Evolutionary conservation across 208 protist genomes (phyloP).

Genomic region (Wallacemonas collosoma): DNA sequence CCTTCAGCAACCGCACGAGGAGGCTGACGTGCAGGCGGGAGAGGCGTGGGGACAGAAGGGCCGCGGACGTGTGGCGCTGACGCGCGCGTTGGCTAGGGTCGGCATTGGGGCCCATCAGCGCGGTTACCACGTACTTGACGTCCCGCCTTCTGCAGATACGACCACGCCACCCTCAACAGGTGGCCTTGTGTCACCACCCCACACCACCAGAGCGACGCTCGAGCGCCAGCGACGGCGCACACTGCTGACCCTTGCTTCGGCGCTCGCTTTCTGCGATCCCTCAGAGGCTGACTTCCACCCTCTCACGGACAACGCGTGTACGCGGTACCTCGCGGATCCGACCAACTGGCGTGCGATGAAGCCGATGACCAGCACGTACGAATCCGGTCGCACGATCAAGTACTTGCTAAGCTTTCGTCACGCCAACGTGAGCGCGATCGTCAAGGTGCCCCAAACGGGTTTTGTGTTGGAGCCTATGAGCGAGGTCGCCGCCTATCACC

Average conservation of each 20-base stretch:
- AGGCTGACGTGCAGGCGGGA: not conserved
- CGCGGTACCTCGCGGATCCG: conserved; percentile 33
- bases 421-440: conserved; percentile 32
- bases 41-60: not conserved
- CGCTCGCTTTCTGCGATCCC: conserved; percentile 31
- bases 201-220: not conserved
- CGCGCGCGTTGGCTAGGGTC: not conserved
- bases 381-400: conserved; percentile 42
- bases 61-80: not conserved
- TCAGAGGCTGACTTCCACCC: conserved; percentile 31
- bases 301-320: conserved; percentile 34
- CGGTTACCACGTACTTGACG: not conserved
- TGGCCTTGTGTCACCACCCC: not conserved
- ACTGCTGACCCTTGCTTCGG: not conserved
- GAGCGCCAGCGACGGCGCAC: not conserved
- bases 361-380: conserved; percentile 34
- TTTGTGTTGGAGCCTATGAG: conserved; percentile 40
- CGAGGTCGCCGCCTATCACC: conserved; percentile 38
- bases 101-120: conserved; percentile 1
- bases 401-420: conserved; percentile 38
- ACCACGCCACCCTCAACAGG: not conserved
- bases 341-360: conserved; percentile 43
- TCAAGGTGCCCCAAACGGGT: conserved; percentile 43
- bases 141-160: not conserved
- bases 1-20: not conserved